phyloP scores from a whole-genome alignment of 345 rosid genomes.

The Isatis tinctoria region DNA sequence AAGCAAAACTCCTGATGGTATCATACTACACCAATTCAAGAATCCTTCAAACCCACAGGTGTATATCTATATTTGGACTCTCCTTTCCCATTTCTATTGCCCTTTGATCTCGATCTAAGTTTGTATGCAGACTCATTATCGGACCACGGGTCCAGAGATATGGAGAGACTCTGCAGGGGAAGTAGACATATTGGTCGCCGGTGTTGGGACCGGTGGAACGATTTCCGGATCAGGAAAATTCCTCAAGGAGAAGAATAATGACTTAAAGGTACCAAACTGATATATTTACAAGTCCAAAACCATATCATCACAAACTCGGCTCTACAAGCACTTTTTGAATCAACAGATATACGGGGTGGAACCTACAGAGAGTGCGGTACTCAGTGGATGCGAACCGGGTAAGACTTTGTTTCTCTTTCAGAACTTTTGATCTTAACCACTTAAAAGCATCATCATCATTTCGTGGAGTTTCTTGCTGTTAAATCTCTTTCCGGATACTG shows the following conservation, averaged over 20 bases:
- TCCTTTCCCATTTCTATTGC: background rate
- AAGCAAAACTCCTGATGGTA: constrained; percentile 50
- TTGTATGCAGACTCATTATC: constrained; percentile 58
- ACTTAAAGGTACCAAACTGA: constrained; percentile 34
- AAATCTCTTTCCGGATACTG: background rate
- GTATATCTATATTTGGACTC: background rate
- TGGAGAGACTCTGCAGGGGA: constrained; percentile 59
- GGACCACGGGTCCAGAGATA: constrained; percentile 69
- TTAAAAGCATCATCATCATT: background rate
- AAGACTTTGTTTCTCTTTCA: constrained; percentile 6
- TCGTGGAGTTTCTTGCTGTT: constrained; percentile 6
- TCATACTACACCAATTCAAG: constrained; percentile 43
- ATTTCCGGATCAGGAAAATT: constrained; percentile 49
- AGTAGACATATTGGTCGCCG: constrained; percentile 48
- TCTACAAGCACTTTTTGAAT: background rate
- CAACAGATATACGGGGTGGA: constrained; percentile 28
- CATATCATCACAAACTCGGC: background rate
- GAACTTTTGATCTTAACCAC: no score
- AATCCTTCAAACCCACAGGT: constrained; percentile 56
- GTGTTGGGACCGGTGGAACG: constrained; percentile 68
- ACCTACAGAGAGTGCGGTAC: constrained; percentile 31
- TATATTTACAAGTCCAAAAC: background rate
- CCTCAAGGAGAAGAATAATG: constrained; percentile 41
- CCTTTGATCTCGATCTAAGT: background rate
- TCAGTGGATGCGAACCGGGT: constrained; percentile 35